phyloP scores from a whole-genome alignment of 371 early-diverging fungal genomes.

The Smittium mucronatum region DNA sequence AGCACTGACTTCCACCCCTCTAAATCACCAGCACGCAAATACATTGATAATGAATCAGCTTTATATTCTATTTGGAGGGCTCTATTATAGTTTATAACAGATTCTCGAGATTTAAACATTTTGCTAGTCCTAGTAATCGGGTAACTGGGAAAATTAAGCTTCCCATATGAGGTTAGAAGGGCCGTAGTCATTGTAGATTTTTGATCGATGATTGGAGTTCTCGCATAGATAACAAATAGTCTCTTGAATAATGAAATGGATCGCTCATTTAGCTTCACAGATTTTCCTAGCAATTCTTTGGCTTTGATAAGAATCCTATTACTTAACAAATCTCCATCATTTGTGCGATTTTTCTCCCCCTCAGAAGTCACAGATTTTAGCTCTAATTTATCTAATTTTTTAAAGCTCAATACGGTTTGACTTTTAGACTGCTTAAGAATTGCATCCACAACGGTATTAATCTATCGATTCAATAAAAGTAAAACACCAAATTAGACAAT shows the following conservation, averaged over 20 bases:
- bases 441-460: not conserved
- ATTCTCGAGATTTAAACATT: constrained; percentile 4
- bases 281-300: not conserved
- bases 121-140: not conserved
- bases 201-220: not conserved
- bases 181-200: constrained; percentile 4
- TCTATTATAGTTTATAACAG: not conserved
- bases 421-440: constrained; percentile 5
- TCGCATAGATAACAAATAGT: not conserved
- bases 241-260: not conserved
- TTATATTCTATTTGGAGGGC: not conserved
- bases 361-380: too few species aligned
- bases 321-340: too few species aligned
- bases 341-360: too few species aligned
- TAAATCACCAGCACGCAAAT: not conserved
- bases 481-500: too few species aligned
- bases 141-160: constrained; percentile 4
- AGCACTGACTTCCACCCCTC: not conserved
- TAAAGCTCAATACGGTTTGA: constrained; percentile 2
- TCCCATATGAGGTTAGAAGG: not conserved
- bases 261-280: not conserved
- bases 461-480: too few species aligned
- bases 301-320: not conserved
- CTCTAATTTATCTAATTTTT: not conserved
- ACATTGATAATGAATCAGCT: not conserved